Conservation (phyloP, 495 filamentous ascomycete genomes). For the Aspergillus sclerotioniger region DNA sequence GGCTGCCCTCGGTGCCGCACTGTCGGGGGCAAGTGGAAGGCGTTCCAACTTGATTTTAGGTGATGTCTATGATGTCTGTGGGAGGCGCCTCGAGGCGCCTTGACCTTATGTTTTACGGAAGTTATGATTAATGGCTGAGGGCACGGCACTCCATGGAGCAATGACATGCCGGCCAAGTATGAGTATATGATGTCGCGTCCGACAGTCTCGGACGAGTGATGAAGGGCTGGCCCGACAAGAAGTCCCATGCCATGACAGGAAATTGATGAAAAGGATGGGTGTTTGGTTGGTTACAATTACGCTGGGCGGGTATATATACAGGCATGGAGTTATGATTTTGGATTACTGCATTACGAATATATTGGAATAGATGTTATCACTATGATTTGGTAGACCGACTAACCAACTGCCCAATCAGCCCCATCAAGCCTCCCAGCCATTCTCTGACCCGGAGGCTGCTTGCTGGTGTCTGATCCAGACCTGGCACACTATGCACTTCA, state of each 20-base stretch:
- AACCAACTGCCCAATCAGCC: not conserved
- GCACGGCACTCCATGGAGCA: slow-evolving; percentile 19
- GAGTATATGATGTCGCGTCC: slow-evolving; percentile 6
- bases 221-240: not conserved
- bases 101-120: slow-evolving; percentile 34
- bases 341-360: slow-evolving; percentile 3
- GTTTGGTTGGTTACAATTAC: slow-evolving; percentile 2
- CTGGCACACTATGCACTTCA: not conserved
- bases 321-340: not conserved
- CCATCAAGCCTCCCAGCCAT: not conserved
- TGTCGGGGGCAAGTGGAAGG: slow-evolving; percentile 52
- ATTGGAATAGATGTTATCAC: not conserved
- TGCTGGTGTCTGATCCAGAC: no score
- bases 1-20: slow-evolving; percentile 53
- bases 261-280: not conserved
- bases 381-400: not conserved
- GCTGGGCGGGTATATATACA: not conserved
- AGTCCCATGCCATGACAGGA: not conserved
- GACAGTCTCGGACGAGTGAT: not conserved
- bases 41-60: slow-evolving; percentile 53
- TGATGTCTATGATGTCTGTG: slow-evolving; percentile 26
- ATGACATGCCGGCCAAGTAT: slow-evolving; percentile 15
- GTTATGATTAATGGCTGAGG: slow-evolving; percentile 40
- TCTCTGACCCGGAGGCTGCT: not conserved
- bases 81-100: not conserved